Evolutionary conservation across 139 green algal genomes (phyloP), one percentile per base, ranked within the genome.

Genomic region (Haematococcus sp.): DNA sequence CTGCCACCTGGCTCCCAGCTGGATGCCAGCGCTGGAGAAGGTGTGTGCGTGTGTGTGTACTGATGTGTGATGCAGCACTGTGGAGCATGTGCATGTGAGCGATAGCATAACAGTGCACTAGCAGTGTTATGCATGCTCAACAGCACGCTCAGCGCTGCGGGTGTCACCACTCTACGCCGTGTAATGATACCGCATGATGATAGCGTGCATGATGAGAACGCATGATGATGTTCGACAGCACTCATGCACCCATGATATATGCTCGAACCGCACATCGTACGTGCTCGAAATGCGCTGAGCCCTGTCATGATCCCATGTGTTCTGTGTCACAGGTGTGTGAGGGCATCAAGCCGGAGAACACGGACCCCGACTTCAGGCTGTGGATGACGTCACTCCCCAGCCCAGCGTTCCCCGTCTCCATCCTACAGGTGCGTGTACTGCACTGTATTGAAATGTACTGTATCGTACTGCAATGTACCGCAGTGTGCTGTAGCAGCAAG

Each of bases 381-480:
- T 93, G 88, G 88, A 91, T 93, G 82, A 92, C 88, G 2, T 81
- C 60, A 32, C 87, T 90, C 81, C 87, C 87, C 19, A 87, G 73
- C 64, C 77, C 85, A 1, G 82, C 82, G 23, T 91, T 92, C 80
- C 88, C 88, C 0, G 87, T 92, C 20, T 83, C 79, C 70, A 88
- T 92, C 54, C 81, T 91, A 16, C 88, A 94, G 73, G 81, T 71
- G 34, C 71, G 75, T 19, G 83, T 91, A 55, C 15, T 23, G 46
- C 46, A 55, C 46, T 55, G 46, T 55, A 55, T 55, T 55, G 46
- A 55, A 23, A 55, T 55, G 46, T 55, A 55, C 16, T 55, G 46
- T 55, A 13, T 23, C 46, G 13, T 23, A 55, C 46, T 55, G 16
- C 46, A n/a, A n/a, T n/a, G n/a, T n/a, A n/a, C n/a, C n/a, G n/a